Evolutionary conservation across 2,329 filamentous ascomycete genomes (phyloP).

Genomic region (Kalaharituber pfeilii): DNA sequence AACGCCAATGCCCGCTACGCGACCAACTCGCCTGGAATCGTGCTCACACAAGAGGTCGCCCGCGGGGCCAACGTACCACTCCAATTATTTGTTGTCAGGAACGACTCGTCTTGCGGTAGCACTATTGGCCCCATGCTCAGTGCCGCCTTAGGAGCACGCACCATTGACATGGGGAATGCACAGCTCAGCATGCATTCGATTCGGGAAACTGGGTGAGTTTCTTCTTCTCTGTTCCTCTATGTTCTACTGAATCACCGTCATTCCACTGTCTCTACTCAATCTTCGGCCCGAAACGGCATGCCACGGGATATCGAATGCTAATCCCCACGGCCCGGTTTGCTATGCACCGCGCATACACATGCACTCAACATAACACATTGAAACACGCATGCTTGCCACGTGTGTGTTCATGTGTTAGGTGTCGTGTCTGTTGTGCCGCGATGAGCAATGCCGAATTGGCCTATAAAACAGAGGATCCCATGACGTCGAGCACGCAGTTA

Average conservation of each 20-base stretch:
- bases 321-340: neutral
- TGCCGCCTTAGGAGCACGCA: slow-evolving; percentile 69
- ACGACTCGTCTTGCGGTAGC: slow-evolving; percentile 85
- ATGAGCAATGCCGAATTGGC: too few species aligned
- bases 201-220: slow-evolving; percentile 50
- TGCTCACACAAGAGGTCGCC: slow-evolving; percentile 76
- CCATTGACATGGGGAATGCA: slow-evolving; percentile 81
- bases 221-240: neutral
- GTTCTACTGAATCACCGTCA: too few species aligned
- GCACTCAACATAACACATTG: neutral
- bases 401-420: too few species aligned
- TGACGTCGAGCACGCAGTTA: slow-evolving; percentile 72
- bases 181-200: slow-evolving; percentile 97
- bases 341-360: neutral
- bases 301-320: too few species aligned
- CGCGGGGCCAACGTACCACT: slow-evolving; percentile 57
- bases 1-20: slow-evolving; percentile 96
- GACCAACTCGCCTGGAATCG: slow-evolving; percentile 89
- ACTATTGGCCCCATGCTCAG: slow-evolving; percentile 96
- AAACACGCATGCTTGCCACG: too few species aligned
- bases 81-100: slow-evolving; percentile 89
- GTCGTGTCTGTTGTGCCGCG: too few species aligned
- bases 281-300: too few species aligned
- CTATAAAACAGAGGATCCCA: slow-evolving; percentile 44
- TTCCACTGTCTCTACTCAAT: too few species aligned